These are phyloP conservation scores for Telfairia occidentalis DNA, from an alignment of 331 rosid species.

Conservation along the genomic window DNA sequence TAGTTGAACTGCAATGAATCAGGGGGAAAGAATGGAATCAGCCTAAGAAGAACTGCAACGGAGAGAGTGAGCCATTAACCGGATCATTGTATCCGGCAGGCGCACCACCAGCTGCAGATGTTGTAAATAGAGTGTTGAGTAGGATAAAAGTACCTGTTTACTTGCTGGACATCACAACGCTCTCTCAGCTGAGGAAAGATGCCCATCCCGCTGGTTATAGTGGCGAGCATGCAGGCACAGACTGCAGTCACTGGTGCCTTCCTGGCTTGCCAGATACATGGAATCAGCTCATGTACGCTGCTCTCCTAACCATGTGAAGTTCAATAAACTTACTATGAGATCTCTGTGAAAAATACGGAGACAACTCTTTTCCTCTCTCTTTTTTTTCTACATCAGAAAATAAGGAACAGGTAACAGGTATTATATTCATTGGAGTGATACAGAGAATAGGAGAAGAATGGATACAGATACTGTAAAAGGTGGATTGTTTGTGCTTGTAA, in stretches of 20 bases:
- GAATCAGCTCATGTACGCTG: slow-evolving; percentile 49
- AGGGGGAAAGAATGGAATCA: slow-evolving; percentile 86
- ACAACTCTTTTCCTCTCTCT: slow-evolving; percentile 6
- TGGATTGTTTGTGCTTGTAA: background rate
- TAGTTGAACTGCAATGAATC: slow-evolving; percentile 9
- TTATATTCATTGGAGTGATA: background rate
- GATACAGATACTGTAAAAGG: background rate
- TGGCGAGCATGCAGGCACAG: slow-evolving; percentile 29
- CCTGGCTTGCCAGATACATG: slow-evolving; percentile 59
- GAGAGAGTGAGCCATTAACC: slow-evolving; percentile 44
- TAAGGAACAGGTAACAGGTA: background rate
- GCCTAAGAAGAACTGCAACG: slow-evolving; percentile 59
- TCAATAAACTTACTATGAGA: background rate
- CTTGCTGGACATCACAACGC: slow-evolving; percentile 45
- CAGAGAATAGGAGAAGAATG: slow-evolving; percentile 5
- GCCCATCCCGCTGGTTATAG: slow-evolving; percentile 42
- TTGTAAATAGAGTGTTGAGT: slow-evolving; percentile 44
- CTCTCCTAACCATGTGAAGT: slow-evolving; percentile 19
- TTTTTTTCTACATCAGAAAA: background rate
- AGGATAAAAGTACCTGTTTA: slow-evolving; percentile 32
- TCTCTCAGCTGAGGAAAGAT: slow-evolving; percentile 46
- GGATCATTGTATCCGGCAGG: slow-evolving; percentile 72
- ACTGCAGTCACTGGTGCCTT: slow-evolving; percentile 60
- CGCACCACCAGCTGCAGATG: slow-evolving; percentile 49
- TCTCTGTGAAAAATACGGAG: background rate